These are phyloP conservation scores for Wickerhamiella spandovensis DNA, from an alignment of 805 yeast genomes.

Conservation along the genomic window DNA sequence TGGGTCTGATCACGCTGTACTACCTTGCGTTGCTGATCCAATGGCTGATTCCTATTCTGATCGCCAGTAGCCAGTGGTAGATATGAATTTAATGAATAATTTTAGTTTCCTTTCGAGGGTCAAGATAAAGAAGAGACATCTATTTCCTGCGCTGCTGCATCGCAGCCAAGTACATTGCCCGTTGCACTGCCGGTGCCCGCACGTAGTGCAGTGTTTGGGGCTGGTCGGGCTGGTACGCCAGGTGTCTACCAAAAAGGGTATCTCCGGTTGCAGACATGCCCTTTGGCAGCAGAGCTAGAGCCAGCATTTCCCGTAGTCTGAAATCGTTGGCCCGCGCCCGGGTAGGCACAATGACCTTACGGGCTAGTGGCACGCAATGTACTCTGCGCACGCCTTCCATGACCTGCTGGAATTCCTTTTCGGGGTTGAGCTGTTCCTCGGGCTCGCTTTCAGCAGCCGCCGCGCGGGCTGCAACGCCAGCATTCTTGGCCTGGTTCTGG, in stretches of 20 bases:
- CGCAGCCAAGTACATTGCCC: conserved; percentile 15
- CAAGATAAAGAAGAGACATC: background rate
- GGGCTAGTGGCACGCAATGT: conserved; percentile 49
- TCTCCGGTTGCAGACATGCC: conserved; percentile 36
- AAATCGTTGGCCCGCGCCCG: conserved; percentile 59
- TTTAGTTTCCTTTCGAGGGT: too few species aligned
- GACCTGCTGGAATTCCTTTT: conserved; percentile 74
- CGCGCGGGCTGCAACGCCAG: conserved; percentile 10
- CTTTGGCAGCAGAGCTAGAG: conserved; percentile 46
- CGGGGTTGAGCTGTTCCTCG: conserved; percentile 16
- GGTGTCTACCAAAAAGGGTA: conserved; percentile 64
- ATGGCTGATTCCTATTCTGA: conserved; percentile 5
- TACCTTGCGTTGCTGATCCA: background rate
- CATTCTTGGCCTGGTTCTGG: conserved; percentile 72
- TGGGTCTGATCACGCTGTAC: background rate
- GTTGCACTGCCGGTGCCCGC: conserved; percentile 24
- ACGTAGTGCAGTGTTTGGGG: conserved; percentile 36
- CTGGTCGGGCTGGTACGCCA: conserved; percentile 58
- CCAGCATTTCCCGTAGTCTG: conserved; percentile 88
- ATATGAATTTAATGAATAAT: background rate
- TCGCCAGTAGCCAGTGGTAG: conserved; percentile 10
- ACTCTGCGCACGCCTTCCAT: conserved; percentile 68
- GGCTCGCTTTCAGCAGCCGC: conserved; percentile 12
- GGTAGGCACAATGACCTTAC: conserved; percentile 57
- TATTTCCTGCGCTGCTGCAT: conserved; percentile 13